Conservation (phyloP, 805 yeast genomes). For the Pichia kluyveri region DNA sequence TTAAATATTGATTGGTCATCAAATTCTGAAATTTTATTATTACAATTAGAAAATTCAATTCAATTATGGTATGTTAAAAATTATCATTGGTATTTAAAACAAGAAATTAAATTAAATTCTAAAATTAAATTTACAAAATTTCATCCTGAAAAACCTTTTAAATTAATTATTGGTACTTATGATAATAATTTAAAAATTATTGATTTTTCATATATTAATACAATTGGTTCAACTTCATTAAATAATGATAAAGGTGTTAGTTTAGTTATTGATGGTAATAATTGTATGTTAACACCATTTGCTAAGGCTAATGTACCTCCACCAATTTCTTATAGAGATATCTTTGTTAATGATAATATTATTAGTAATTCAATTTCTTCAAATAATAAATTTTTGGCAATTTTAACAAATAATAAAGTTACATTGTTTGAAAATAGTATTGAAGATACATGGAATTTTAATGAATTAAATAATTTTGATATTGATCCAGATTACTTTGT, state of each 20-base stretch:
- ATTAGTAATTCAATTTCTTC: constrained; percentile 56
- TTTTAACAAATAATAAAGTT: constrained; percentile 39
- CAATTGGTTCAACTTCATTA: constrained; percentile 57
- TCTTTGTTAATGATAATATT: constrained; percentile 47
- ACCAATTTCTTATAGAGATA: constrained; percentile 70
- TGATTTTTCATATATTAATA: constrained; percentile 55
- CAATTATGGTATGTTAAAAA: constrained; percentile 88
- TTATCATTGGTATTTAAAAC: constrained; percentile 93
- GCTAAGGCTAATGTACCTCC: constrained; percentile 89
- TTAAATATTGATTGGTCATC: constrained; percentile 66
- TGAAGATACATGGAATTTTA: constrained; percentile 32
- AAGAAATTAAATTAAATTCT: constrained; percentile 41
- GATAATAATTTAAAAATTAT: constrained; percentile 44
- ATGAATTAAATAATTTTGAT: constrained; percentile 28
- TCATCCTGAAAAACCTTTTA: constrained; percentile 85
- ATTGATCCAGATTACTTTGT: constrained; percentile 30
- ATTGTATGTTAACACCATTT: constrained; percentile 71
- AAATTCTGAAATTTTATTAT: constrained; percentile 68
- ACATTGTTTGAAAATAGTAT: constrained; percentile 39
- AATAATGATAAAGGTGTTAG: constrained; percentile 74
- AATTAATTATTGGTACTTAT: constrained; percentile 56
- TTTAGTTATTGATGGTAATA: constrained; percentile 70
- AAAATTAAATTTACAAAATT: constrained; percentile 47
- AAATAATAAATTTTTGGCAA: constrained; percentile 50
- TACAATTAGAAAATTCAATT: constrained; percentile 52